Evolutionary conservation across 1,284 basidiomycete species (phyloP).

Genomic region (Apiotrichum porosum): DNA sequence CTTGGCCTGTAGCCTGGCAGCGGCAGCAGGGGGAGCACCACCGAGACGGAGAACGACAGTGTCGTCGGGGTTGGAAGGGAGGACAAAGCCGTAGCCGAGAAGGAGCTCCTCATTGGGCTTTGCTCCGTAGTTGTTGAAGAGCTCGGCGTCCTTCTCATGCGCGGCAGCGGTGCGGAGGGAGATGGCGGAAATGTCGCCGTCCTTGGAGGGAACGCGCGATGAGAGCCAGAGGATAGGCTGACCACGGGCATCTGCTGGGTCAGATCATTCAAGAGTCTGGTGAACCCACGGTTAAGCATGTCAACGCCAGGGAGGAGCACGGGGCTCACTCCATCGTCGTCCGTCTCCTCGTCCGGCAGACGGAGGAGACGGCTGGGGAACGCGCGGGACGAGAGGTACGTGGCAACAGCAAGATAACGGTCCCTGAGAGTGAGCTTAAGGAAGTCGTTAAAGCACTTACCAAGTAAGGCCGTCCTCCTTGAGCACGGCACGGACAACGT

Average conservation of each 20-base stretch:
- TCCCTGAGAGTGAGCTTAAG: constrained; percentile 55
- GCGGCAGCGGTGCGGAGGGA: constrained; percentile 37
- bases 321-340: constrained; percentile 57
- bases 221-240: constrained; percentile 75
- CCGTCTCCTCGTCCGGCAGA: constrained; percentile 27
- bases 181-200: constrained; percentile 18
- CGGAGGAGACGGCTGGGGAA: constrained; percentile 78
- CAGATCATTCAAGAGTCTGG: neutral
- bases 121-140: constrained; percentile 69
- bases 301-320: constrained; percentile 81
- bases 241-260: constrained; percentile 51
- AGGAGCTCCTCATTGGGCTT: constrained; percentile 77
- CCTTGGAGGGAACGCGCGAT: constrained; percentile 42
- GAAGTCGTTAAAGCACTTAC: constrained; percentile 49
- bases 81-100: constrained; percentile 79
- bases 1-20: constrained; percentile 22
- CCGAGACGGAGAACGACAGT: constrained; percentile 72
- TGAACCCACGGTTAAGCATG: constrained; percentile 63
- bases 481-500: constrained; percentile 44
- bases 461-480: constrained; percentile 61
- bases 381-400: constrained; percentile 76
- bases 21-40: constrained; percentile 4
- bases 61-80: constrained; percentile 72
- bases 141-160: constrained; percentile 54
- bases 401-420: constrained; percentile 62